A percentile compares a stretch with the other conserved stretches of the same genome.
Conservation (phyloP, 164 flowering plant genomes). For the Chimonanthus praecox region DNA sequence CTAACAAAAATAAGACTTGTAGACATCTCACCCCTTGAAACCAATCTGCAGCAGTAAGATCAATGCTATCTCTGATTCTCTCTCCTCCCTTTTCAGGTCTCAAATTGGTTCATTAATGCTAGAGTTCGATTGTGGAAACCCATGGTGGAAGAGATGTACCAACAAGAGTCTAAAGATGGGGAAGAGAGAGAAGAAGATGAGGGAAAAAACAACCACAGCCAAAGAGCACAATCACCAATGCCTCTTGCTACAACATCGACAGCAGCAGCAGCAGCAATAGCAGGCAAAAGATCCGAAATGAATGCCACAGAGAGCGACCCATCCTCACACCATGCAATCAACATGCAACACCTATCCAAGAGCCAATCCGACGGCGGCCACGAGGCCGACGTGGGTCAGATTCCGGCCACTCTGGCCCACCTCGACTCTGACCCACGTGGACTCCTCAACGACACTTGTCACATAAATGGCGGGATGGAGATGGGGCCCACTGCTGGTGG, state of each 20-base stretch:
- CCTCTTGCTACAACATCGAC: slow-evolving; percentile 11
- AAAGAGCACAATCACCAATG: slow-evolving; percentile 23
- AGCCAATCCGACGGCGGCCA: slow-evolving; percentile 14
- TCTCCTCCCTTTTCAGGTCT: slow-evolving; percentile 26
- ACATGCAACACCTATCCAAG: slow-evolving; percentile 23
- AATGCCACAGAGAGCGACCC: slow-evolving; percentile 36
- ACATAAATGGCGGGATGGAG: background rate
- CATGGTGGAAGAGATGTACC: slow-evolving; percentile 58
- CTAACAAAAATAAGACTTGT: background rate
- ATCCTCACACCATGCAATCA: slow-evolving; percentile 26
- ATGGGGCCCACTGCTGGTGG: slow-evolving; percentile 28
- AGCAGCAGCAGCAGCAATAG: slow-evolving; percentile 10
- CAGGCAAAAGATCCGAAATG: slow-evolving; percentile 34
- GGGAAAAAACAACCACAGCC: slow-evolving; percentile 5
- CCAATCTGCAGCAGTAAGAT: background rate
- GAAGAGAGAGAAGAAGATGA: slow-evolving; percentile 8
- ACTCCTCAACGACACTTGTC: background rate
- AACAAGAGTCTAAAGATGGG: slow-evolving; percentile 35
- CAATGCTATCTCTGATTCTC: background rate
- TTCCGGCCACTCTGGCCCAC: slow-evolving; percentile 3
- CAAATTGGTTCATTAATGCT: slow-evolving; percentile 56
- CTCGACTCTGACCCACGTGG: slow-evolving; percentile 2
- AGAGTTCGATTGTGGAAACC: slow-evolving; percentile 58
- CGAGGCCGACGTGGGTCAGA: slow-evolving; percentile 1
- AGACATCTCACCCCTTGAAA: background rate